Percentiles rank a stretch among this genome's conserved stretches.
Conservation (phyloP, 805 yeast genomes). For the Suhomyces kilbournensis region DNA sequence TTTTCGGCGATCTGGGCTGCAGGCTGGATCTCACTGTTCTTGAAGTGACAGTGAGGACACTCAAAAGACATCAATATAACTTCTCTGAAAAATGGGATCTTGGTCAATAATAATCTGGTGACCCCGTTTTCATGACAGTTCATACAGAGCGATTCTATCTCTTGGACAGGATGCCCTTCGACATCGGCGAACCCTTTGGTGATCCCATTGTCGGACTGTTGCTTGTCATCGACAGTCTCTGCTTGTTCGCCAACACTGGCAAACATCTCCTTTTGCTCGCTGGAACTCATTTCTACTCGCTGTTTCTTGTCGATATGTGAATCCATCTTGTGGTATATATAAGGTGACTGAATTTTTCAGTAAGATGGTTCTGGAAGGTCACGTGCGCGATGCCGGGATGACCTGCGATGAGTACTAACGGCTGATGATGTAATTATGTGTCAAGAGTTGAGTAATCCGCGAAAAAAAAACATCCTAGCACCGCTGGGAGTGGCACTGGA, state of each 20-base stretch:
- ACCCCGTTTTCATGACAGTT: conserved; percentile 84
- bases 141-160: conserved; percentile 93
- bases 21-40: conserved; percentile 92
- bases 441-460: background rate
- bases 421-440: background rate
- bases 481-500: background rate
- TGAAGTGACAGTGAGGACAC: conserved; percentile 92
- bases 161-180: conserved; percentile 93
- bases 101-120: conserved; percentile 79
- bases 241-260: conserved; percentile 42
- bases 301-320: conserved; percentile 12
- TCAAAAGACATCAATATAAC: conserved; percentile 91
- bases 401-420: background rate
- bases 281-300: conserved; percentile 8
- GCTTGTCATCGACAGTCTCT: conserved; percentile 19
- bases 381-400: conserved; percentile 5
- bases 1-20: conserved; percentile 89
- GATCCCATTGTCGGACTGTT: conserved; percentile 37
- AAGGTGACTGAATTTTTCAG: background rate
- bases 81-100: conserved; percentile 89
- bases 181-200: conserved; percentile 78
- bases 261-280: conserved; percentile 17
- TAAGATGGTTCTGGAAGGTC: conserved; percentile 4
- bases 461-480: too few species aligned
- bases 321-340: conserved; percentile 3